These are phyloP conservation scores for Eutypa lata DNA, from an alignment of 2,329 filamentous ascomycete genomes.

Conservation along the genomic window DNA sequence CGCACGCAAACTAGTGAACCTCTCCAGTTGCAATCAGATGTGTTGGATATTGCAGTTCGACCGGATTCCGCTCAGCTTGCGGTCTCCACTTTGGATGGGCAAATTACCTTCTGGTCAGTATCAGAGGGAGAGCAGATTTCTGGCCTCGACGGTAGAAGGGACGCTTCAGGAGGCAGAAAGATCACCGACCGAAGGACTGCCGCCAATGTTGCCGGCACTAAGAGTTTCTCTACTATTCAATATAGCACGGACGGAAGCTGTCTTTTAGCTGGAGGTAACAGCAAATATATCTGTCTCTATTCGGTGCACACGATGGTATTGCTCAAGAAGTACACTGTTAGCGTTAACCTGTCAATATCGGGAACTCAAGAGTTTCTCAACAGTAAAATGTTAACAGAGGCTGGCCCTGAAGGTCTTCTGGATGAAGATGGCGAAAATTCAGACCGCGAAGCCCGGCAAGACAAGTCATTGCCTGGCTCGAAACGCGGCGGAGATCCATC, in stretches of 20 bases:
- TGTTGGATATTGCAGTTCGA: constrained; percentile 80
- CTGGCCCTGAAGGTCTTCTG: constrained; percentile 77
- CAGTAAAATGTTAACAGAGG: constrained; percentile 87
- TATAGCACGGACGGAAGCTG: constrained; percentile 94
- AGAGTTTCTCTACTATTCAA: constrained; percentile 81
- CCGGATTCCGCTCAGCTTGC: constrained; percentile 90
- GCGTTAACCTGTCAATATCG: constrained; percentile 89
- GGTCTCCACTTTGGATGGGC: constrained; percentile 88
- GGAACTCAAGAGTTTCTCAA: constrained; percentile 97
- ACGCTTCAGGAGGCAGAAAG: constrained; percentile 89
- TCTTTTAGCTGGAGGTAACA: constrained; percentile 86
- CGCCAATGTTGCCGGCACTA: constrained; percentile 85
- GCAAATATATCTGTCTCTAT: constrained; percentile 98
- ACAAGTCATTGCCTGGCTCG: constrained; percentile 77
- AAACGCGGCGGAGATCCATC: constrained; percentile 82
- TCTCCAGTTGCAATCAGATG: constrained; percentile 85
- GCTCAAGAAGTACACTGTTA: constrained; percentile 93
- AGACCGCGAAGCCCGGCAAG: constrained; percentile 80
- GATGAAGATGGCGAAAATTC: constrained; percentile 86
- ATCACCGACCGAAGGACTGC: constrained; percentile 84
- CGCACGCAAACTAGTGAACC: constrained; percentile 94
- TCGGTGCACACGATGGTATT: constrained; percentile 90
- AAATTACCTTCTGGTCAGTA: constrained; percentile 92
- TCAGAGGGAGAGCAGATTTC: constrained; percentile 82
- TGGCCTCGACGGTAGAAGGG: constrained; percentile 83